Percentiles rank a stretch among this genome's conserved stretches.
Evolutionary conservation across 148 eudicot genomes (phyloP).

Genomic region (Rhododendron molle): DNA sequence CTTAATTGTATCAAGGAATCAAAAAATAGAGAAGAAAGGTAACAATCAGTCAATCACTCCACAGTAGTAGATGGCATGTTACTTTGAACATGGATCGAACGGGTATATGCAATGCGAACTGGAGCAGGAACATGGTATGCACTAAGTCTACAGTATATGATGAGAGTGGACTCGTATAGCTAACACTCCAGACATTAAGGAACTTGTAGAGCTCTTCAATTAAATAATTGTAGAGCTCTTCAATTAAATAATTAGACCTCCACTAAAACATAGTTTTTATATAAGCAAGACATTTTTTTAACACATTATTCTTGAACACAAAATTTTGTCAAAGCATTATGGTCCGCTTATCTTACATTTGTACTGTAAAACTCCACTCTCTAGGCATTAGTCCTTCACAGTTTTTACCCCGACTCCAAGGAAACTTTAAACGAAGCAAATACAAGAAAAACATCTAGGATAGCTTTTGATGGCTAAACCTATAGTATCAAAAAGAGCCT

Average conservation of each 20-base stretch:
- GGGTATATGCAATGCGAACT: neutral
- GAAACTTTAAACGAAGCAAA: neutral
- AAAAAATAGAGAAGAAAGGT: neutral
- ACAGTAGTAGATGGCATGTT: neutral
- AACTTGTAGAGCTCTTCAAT: neutral
- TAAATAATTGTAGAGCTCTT: neutral
- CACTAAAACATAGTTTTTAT: neutral
- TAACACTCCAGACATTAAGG: neutral
- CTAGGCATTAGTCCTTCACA: neutral
- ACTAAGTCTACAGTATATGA: neutral
- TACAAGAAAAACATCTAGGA: neutral
- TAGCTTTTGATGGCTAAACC: neutral
- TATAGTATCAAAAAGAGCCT: neutral
- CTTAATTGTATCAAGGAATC: neutral
- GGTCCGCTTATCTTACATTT: neutral
- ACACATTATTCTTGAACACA: neutral
- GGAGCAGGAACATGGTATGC: neutral
- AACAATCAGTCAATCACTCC: neutral
- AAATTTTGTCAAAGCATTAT: neutral
- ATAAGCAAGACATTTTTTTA: neutral
- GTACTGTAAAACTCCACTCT: neutral
- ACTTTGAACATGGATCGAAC: neutral
- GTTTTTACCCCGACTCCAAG: neutral
- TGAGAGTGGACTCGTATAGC: neutral
- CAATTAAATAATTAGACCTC: neutral